phyloP scores from a whole-genome alignment of 1,284 basidiomycete genomes.

The Trametes pubescens region DNA sequence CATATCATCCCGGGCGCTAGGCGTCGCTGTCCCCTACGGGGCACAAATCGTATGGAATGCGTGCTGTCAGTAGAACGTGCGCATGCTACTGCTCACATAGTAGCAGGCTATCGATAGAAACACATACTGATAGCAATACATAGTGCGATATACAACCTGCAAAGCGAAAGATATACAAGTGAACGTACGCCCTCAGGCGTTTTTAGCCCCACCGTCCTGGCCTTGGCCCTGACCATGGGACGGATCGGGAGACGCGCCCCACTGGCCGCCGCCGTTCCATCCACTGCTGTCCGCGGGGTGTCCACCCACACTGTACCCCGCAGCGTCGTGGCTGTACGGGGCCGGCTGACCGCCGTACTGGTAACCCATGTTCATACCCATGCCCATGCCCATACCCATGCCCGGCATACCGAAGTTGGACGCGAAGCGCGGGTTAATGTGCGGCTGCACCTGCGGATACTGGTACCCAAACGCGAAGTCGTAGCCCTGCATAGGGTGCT shows the following conservation, averaged over 20 bases:
- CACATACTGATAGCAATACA: conserved; percentile 7
- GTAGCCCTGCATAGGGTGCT: conserved; percentile 34
- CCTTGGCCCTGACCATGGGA: conserved; percentile 1
- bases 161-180: not conserved
- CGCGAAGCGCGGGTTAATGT: conserved; percentile 80
- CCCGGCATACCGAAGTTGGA: conserved; percentile 45
- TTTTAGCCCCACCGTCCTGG: conserved; percentile 1
- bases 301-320: conserved; percentile 24
- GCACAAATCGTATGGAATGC: too few relatives aligned
- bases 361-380: conserved; percentile 28
- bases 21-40: not conserved
- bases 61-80: conserved; percentile 10
- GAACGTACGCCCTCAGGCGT: not conserved
- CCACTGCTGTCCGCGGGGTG: conserved; percentile 19
- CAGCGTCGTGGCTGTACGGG: conserved; percentile 23
- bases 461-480: conserved; percentile 41
- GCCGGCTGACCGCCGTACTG: conserved; percentile 27
- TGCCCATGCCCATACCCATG: conserved; percentile 33
- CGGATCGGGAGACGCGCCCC: conserved; percentile 15
- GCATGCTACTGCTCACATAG: conserved; percentile 5
- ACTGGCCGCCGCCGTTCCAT: conserved; percentile 8
- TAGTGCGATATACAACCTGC: conserved; percentile 3
- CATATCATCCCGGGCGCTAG: not conserved
- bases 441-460: conserved; percentile 70
- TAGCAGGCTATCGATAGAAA: not conserved